A percentile compares a stretch with the other conserved stretches of the same genome.
Conservation (phyloP, 192 early-diverging fungal species). For the Gryganskiella cystojenkinii region DNA sequence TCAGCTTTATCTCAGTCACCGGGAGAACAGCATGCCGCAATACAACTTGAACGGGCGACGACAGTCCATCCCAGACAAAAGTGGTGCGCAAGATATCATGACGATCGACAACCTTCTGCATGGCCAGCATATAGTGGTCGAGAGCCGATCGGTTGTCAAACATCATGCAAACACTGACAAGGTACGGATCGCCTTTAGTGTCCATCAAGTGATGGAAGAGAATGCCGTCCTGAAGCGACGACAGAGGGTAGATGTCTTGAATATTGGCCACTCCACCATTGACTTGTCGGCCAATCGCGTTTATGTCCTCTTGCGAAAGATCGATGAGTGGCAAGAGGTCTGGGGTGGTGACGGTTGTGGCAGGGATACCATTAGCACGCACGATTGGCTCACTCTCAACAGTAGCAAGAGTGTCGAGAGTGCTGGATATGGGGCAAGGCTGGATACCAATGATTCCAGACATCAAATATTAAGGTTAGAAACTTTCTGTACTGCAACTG, state of each 20-base stretch:
- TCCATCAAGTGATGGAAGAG: constrained; percentile 8
- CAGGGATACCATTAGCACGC: too few species aligned
- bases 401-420: too few species aligned
- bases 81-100: constrained; percentile 6
- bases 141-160: constrained; percentile 2
- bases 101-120: constrained; percentile 15
- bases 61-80: constrained; percentile 1
- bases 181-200: constrained; percentile 1
- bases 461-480: too few species aligned
- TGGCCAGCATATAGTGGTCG: neutral
- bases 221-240: constrained; percentile 19
- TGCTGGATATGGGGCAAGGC: too few species aligned
- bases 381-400: too few species aligned
- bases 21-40: neutral
- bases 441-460: too few species aligned
- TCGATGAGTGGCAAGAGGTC: constrained; percentile 10
- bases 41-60: constrained; percentile 8
- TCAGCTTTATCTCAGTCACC: neutral
- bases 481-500: too few species aligned
- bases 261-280: constrained; percentile 8
- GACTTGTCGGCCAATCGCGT: neutral
- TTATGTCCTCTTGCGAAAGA: constrained; percentile 1
- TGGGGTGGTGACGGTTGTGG: too few species aligned
- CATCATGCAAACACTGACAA: neutral
- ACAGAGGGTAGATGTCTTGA: constrained; percentile 13